Evolutionary conservation across 75 land plant genomes (phyloP).

Genomic region (Ceratopteris richardii): DNA sequence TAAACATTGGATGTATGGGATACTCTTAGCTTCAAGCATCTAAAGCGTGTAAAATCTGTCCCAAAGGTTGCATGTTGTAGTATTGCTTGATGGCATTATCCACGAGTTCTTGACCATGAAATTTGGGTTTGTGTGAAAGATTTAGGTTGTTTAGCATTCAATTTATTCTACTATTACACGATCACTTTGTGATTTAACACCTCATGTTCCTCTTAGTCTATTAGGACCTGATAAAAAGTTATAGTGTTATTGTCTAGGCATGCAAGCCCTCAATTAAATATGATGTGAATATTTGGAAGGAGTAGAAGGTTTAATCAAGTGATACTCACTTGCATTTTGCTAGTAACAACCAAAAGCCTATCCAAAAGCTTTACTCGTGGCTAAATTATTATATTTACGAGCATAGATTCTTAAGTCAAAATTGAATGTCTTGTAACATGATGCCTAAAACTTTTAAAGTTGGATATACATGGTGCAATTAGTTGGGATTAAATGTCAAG

Average conservation of each 20-base stretch:
- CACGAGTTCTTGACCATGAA: slow-evolving; percentile 92
- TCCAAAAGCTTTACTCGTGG: no score
- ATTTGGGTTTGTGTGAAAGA: slow-evolving; percentile 94
- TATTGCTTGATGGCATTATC: slow-evolving; percentile 98
- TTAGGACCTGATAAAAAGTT: slow-evolving; percentile 74
- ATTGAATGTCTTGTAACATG: no score
- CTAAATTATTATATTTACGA: no score
- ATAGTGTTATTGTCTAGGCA: slow-evolving; percentile 93
- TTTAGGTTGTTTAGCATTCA: slow-evolving; percentile 96
- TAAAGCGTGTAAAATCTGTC: slow-evolving; percentile 93
- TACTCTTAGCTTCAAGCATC: slow-evolving; percentile 84
- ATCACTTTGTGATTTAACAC: slow-evolving; percentile 85
- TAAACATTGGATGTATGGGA: slow-evolving; percentile 97
- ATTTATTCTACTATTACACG: slow-evolving; percentile 79
- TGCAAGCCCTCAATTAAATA: slow-evolving; percentile 91
- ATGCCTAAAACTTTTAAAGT: no score
- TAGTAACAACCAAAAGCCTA: no score
- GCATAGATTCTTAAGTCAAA: no score
- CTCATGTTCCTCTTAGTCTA: slow-evolving; percentile 62
- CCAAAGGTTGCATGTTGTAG: slow-evolving; percentile 87
- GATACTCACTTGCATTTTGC: no score
- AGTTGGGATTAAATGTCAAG: no score
- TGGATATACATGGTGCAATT: no score
- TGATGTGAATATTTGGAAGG: no score
- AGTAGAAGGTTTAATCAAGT: no score